These are phyloP conservation scores for Penicillium thymicola DNA, from an alignment of 2,329 filamentous ascomycete species.

Conservation along the genomic window DNA sequence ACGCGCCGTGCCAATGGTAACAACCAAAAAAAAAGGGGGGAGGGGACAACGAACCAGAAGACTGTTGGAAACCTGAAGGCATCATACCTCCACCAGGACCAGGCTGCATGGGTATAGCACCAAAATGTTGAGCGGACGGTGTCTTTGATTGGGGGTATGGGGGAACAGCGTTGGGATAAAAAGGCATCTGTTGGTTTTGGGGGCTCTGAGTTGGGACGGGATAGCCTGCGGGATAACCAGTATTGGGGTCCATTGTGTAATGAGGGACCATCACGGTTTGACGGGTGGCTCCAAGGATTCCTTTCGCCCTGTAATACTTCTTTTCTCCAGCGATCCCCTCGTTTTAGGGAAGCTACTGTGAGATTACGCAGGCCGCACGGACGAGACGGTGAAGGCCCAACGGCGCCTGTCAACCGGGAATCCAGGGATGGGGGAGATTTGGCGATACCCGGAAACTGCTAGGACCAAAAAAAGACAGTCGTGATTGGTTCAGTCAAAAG, in stretches of 20 bases:
- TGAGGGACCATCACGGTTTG: constrained; percentile 9
- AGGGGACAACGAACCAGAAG: constrained; percentile 31
- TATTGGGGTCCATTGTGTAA: constrained; percentile 25
- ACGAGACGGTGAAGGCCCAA: constrained; percentile 13
- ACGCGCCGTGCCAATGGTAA: constrained; percentile 12
- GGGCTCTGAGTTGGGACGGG: constrained; percentile 34
- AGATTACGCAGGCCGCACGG: constrained; percentile 23
- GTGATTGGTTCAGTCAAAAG: constrained; percentile 20
- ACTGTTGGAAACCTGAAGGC: constrained; percentile 35
- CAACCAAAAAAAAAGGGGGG: constrained; percentile 5
- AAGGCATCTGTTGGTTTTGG: constrained; percentile 33
- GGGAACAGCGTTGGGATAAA: constrained; percentile 35
- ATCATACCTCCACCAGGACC: constrained; percentile 40
- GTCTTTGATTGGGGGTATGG: constrained; percentile 34
- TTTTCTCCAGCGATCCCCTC: constrained; percentile 7
- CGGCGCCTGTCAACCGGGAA: constrained; percentile 10
- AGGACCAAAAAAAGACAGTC: constrained; percentile 1
- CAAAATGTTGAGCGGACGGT: constrained; percentile 30
- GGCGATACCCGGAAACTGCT: not conserved
- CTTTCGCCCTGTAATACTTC: constrained; percentile 14
- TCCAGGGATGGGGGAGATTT: constrained; percentile 18
- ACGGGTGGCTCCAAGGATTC: not conserved
- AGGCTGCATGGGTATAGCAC: constrained; percentile 35
- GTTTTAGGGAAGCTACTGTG: constrained; percentile 8
- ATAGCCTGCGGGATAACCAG: constrained; percentile 31